These are phyloP conservation scores for Cyberlindnera veronae DNA, from an alignment of 805 yeast genomes.

Conservation along the genomic window DNA sequence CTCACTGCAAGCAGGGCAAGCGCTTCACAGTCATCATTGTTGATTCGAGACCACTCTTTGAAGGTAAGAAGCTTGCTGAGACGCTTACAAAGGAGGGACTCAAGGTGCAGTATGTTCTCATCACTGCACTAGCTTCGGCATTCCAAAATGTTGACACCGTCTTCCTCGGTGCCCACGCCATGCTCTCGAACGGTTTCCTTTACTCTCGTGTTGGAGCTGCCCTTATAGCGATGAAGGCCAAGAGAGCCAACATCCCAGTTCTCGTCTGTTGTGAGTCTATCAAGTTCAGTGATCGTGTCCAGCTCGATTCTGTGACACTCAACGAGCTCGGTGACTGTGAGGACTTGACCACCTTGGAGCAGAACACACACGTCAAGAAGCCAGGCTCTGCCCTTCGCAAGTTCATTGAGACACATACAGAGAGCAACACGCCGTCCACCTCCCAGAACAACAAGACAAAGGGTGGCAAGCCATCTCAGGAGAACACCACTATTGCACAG, in stretches of 20 bases:
- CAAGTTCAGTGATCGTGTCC: conserved; percentile 93
- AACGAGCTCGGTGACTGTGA: conserved; percentile 86
- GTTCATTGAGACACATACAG: conserved; percentile 43
- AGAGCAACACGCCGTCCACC: conserved; percentile 11
- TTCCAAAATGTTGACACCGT: conserved; percentile 87
- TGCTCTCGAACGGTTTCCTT: conserved; percentile 90
- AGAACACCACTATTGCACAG: conserved; percentile 25
- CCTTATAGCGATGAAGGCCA: conserved; percentile 85
- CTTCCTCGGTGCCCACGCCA: conserved; percentile 94
- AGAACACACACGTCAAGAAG: conserved; percentile 45
- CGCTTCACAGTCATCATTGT: conserved; percentile 82
- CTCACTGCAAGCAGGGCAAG: conserved; percentile 52
- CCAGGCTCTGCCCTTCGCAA: conserved; percentile 56
- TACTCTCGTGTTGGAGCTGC: conserved; percentile 96
- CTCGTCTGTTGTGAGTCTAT: conserved; percentile 93
- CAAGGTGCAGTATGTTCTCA: conserved; percentile 68
- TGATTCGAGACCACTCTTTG: conserved; percentile 92
- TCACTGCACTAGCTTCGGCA: conserved; percentile 75
- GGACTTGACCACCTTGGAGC: conserved; percentile 48
- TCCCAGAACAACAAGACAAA: conserved; percentile 22
- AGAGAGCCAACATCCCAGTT: conserved; percentile 86
- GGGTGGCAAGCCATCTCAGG: conserved; percentile 20
- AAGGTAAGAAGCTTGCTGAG: conserved; percentile 77
- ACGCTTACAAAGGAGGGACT: conserved; percentile 61
- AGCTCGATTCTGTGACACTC: conserved; percentile 90